A percentile compares a stretch with the other conserved stretches of the same genome.
Evolutionary conservation across 495 filamentous ascomycete species (phyloP).

Genomic region (Xanthoparmelia taractica): DNA sequence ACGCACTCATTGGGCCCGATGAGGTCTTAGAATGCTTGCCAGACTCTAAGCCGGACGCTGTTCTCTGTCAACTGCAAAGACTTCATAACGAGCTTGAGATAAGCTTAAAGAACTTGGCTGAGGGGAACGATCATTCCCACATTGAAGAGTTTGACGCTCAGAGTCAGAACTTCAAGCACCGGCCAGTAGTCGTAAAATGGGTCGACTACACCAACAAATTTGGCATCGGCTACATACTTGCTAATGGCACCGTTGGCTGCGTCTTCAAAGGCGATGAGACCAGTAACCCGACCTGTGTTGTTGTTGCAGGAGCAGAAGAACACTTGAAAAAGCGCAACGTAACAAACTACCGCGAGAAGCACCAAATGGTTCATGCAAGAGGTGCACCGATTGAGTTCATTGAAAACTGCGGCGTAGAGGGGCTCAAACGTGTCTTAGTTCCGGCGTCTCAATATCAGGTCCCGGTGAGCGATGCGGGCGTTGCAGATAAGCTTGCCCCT

Average conservation of each 20-base stretch:
- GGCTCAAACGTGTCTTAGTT: conserved; percentile 56
- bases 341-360: conserved; percentile 42
- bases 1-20: conserved; percentile 40
- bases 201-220: conserved; percentile 93
- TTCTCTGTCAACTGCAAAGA: conserved; percentile 41
- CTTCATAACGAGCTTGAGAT: conserved; percentile 46
- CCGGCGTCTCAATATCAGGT: conserved; percentile 53
- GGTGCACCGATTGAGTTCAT: conserved; percentile 68
- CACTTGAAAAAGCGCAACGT: conserved; percentile 33
- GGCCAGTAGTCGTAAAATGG: conserved; percentile 66
- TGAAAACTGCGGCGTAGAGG: conserved; percentile 61
- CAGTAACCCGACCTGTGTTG: conserved; percentile 56
- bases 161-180: conserved; percentile 17
- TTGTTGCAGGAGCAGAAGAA: conserved; percentile 56
- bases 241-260: conserved; percentile 75
- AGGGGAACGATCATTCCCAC: neutral
- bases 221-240: conserved; percentile 77
- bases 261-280: conserved; percentile 61
- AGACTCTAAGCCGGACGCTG: conserved; percentile 44
- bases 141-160: conserved; percentile 9
- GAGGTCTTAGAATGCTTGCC: conserved; percentile 44
- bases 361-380: conserved; percentile 58
- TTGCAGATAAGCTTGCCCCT: conserved; percentile 43
- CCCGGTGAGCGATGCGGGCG: conserved; percentile 43
- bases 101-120: conserved; percentile 12